Conservation (phyloP, 225 moss, liverwort and hornwort species). For the Pseudisothecium myosuroides region DNA sequence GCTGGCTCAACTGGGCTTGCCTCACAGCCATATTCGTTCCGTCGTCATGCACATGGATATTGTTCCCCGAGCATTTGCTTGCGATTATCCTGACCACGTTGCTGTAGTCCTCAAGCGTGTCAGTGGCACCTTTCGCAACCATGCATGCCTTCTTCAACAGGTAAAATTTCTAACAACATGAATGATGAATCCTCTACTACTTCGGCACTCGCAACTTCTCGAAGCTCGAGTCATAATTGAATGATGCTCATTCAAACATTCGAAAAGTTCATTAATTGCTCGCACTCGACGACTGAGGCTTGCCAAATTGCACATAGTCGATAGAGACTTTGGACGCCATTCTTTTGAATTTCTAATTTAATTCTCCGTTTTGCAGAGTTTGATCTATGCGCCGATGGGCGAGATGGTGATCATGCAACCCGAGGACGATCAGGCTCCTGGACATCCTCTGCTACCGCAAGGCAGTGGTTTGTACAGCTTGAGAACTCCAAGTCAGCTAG, state of each 20-base stretch:
- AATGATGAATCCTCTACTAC: neutral
- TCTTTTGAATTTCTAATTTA: neutral
- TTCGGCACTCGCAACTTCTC: neutral
- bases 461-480: conserved; percentile 74
- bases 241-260: neutral
- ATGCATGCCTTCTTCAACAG: conserved; percentile 67
- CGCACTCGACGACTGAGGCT: neutral
- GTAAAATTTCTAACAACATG: conserved; percentile 4
- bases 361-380: conserved; percentile 25
- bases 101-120: conserved; percentile 68
- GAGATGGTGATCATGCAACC: conserved; percentile 78
- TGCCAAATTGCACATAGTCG: neutral
- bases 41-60: conserved; percentile 85
- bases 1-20: conserved; percentile 59
- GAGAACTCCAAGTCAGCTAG: conserved; percentile 23
- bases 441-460: conserved; percentile 65
- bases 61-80: conserved; percentile 75
- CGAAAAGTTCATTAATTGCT: neutral
- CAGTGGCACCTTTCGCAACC: conserved; percentile 81
- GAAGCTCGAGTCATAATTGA: neutral
- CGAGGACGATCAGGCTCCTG: conserved; percentile 36
- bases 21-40: conserved; percentile 55
- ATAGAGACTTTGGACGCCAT: neutral
- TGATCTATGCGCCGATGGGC: conserved; percentile 77
- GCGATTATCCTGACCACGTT: conserved; percentile 78